Evolutionary conservation across 345 rosid genomes (phyloP).

Genomic region (Sapria himalayana): DNA sequence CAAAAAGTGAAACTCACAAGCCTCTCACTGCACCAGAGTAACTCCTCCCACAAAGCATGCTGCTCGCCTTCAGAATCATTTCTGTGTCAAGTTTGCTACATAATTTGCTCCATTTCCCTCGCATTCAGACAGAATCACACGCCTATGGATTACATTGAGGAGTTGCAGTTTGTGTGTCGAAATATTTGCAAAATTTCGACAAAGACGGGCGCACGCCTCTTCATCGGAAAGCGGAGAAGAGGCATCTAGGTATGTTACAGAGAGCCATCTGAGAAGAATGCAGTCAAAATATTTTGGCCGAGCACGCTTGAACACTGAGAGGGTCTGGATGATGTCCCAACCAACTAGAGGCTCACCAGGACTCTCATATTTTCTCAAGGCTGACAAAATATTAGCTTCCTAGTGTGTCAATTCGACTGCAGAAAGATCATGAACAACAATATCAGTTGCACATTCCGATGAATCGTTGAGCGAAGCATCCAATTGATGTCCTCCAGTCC

Average conservation of each 20-base stretch:
- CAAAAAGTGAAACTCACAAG: slow-evolving; percentile 40
- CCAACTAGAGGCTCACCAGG: slow-evolving; percentile 35
- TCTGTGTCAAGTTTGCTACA: slow-evolving; percentile 18
- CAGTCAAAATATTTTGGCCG: slow-evolving; percentile 36
- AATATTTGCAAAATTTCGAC: slow-evolving; percentile 21
- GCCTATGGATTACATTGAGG: slow-evolving; percentile 48
- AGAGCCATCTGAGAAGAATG: slow-evolving; percentile 49
- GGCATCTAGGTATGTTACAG: slow-evolving; percentile 22
- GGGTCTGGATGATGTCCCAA: slow-evolving; percentile 69
- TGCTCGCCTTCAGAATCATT: slow-evolving; percentile 17
- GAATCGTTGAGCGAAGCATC: slow-evolving; percentile 15
- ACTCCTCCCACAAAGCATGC: slow-evolving; percentile 27
- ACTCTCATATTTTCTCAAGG: slow-evolving; percentile 34
- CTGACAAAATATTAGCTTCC: slow-evolving; percentile 54
- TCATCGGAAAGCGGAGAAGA: slow-evolving; percentile 16
- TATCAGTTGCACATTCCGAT: slow-evolving; percentile 13
- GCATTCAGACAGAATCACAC: slow-evolving; percentile 33
- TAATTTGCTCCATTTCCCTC: slow-evolving; percentile 39
- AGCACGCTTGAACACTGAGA: slow-evolving; percentile 43
- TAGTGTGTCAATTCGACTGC: slow-evolving; percentile 31
- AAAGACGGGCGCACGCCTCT: slow-evolving; percentile 21
- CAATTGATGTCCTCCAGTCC: slow-evolving; percentile 68
- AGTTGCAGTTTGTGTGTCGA: slow-evolving; percentile 56
- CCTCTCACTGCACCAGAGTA: slow-evolving; percentile 52
- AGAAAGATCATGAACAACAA: slow-evolving; percentile 24